Evolutionary conservation across 768 basidiomycete species (phyloP), one percentile per base, ranked within the genome.

Genomic region (Psilocybe sp.): DNA sequence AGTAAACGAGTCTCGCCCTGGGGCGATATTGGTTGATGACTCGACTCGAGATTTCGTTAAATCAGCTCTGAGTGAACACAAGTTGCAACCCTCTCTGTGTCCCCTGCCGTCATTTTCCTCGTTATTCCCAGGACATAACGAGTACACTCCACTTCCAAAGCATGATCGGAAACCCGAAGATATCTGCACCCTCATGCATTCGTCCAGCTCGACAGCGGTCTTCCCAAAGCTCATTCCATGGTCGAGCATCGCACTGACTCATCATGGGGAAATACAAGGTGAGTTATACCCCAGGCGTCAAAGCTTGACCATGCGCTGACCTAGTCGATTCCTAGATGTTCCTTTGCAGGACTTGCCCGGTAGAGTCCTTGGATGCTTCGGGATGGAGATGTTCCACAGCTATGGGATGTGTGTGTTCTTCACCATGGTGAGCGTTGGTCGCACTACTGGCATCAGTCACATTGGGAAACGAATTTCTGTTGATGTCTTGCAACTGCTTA

Each of bases 181-280:
- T 34, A 43, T 49, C 6, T 43, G 44, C 4, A 34, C 46, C 12
- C 12, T 51, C 5, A 45, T 33, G 1, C 50, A 51, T 34, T 51
- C 50, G 11, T 51, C 50, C 5, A 51, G 50, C 19, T 51, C 50
- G 8, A 45, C 28, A 7, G 23, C 50, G 2, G 20, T 44, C 35
- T 51, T 40, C 28, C 50, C 50, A 1, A 51, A 45, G 18, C 37
- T 51, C 31, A 23, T 45, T 35, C 19, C 36, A 9, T 51, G 50
- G 50, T 45, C 50, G 5, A 45, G 44, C 16, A 39, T 12, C 5
- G 12, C 32, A 6, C 2, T 51, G 5, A 39, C 37, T 1, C 50
- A 51, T 11, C 44, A 45, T 13, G 44, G 44, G 20, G 50, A 46
- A 11, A 20, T 40, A 28, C 13, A 46, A 45, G 50, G 50, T 51